These are phyloP conservation scores for Cymbopogon citratus DNA, from an alignment of 176 grass and related monocot species.

Conservation along the genomic window DNA sequence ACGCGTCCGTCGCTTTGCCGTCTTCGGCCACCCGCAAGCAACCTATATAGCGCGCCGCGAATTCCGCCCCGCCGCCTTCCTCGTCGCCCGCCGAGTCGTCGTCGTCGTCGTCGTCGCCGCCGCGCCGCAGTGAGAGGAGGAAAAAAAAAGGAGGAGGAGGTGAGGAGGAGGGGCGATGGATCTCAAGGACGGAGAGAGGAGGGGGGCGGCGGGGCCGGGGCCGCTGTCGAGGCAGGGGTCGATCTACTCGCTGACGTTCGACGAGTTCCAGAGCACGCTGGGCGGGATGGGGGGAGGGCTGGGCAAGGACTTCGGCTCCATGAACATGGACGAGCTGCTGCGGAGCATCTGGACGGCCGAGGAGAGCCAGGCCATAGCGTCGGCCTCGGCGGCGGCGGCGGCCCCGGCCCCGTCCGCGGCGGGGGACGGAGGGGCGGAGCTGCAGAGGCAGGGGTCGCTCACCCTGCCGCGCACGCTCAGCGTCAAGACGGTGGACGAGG, in stretches of 20 bases:
- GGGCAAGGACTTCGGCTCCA: constrained; percentile 86
- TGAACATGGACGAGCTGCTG: constrained; percentile 94
- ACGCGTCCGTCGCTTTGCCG: constrained; percentile 12
- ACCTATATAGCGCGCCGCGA: constrained; percentile 38
- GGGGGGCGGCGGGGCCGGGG: background rate
- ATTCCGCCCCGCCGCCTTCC: background rate
- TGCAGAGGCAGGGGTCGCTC: constrained; percentile 72
- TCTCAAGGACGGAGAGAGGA: constrained; percentile 27
- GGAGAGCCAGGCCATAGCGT: constrained; percentile 68
- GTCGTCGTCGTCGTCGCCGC: no score
- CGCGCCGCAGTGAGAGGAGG: background rate
- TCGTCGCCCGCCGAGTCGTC: background rate
- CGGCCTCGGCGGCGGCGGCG: constrained; percentile 18
- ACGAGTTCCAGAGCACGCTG: constrained; percentile 78
- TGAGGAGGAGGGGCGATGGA: constrained; percentile 12
- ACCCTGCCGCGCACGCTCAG: constrained; percentile 68
- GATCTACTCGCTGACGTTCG: constrained; percentile 80
- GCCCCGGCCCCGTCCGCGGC: background rate
- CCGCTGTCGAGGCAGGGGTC: constrained; percentile 59
- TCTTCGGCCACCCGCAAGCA: constrained; percentile 18
- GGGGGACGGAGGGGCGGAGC: background rate
- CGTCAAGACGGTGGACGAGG: constrained; percentile 79
- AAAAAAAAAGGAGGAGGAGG: background rate
- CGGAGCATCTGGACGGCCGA: constrained; percentile 89
- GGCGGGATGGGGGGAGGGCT: constrained; percentile 27